Percentiles rank a stretch among this genome's conserved stretches.
phyloP scores from a whole-genome alignment of 176 grass and related monocot genomes.

The Triticum aestivum region IWGSC_CS_RefSeq_v2.1 NC_057806.1:628851585-628852084 shows the following conservation, averaged over 20 bases:
- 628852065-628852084: slow-evolving; percentile 35
- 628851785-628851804: slow-evolving; percentile 49
- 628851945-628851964: slow-evolving; percentile 36
- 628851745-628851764: neutral
- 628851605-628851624: too few species aligned
- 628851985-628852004: slow-evolving; percentile 43
- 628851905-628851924: slow-evolving; percentile 47
- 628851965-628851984: neutral
- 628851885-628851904: slow-evolving; percentile 57
- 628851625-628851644: too few species aligned
- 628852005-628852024: slow-evolving; percentile 40
- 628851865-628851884: slow-evolving; percentile 38
- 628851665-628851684: too few species aligned
- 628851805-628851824: slow-evolving; percentile 51
- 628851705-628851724: too few species aligned
- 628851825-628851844: slow-evolving; percentile 32
- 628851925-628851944: slow-evolving; percentile 49
- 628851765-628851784: slow-evolving; percentile 53
- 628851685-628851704: too few species aligned
- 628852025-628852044: slow-evolving; percentile 36
- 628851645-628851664: too few species aligned
- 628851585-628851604: too few species aligned
- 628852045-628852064: slow-evolving; percentile 47
- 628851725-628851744: too few species aligned
- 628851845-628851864: neutral